Evolutionary conservation across 345 rosid genomes (phyloP).

Genomic region (Ceriops tagal): DNA sequence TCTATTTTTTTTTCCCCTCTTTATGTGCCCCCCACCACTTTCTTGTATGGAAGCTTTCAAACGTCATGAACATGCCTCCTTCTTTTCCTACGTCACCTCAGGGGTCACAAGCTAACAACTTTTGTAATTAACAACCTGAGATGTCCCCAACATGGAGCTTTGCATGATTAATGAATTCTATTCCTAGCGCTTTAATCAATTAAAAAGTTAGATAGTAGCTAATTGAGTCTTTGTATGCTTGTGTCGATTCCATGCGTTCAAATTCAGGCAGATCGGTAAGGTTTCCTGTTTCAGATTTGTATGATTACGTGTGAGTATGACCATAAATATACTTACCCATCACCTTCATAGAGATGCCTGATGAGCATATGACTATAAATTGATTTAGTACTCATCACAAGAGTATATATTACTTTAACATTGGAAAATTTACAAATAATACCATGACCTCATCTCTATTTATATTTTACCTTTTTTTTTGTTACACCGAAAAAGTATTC

Average conservation of each 20-base stretch:
- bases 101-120: background rate
- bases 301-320: too few species aligned
- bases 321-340: too few species aligned
- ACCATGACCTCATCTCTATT: too few species aligned
- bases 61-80: constrained; percentile 16
- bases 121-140: background rate
- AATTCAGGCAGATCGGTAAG: background rate
- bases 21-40: constrained; percentile 20
- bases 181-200: constrained; percentile 8
- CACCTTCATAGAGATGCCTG: too few species aligned
- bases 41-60: constrained; percentile 21
- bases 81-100: constrained; percentile 12
- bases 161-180: background rate
- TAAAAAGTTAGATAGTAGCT: constrained; percentile 1
- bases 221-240: background rate
- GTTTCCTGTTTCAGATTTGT: too few species aligned
- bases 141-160: background rate
- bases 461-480: too few species aligned
- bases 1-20: background rate
- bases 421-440: too few species aligned
- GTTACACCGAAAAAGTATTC: too few species aligned
- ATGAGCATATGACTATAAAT: too few species aligned
- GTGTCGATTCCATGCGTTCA: background rate
- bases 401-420: too few species aligned
- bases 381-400: too few species aligned